Evolutionary conservation across 78 protist species (phyloP).

Genomic region (Chrysochromulina tobinii): DNA sequence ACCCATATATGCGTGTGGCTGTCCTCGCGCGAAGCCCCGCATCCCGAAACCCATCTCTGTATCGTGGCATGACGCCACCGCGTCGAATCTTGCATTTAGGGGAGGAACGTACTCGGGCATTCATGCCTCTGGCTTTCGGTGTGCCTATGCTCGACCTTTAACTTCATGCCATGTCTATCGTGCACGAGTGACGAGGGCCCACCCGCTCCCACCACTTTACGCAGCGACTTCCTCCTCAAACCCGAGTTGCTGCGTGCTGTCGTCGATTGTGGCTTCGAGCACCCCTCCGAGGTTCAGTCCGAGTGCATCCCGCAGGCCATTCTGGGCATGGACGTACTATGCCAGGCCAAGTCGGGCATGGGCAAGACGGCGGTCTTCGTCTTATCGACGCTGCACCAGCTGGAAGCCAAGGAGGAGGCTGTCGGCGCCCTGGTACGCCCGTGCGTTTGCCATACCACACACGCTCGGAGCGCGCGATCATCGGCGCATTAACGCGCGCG

Average conservation of each 20-base stretch:
- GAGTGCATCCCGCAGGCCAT: conserved; percentile 95
- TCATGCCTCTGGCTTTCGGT: conserved; percentile 31
- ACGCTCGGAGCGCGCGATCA: no score
- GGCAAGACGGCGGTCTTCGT: conserved; percentile 99
- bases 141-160: no score
- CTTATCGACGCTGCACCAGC: conserved; percentile 87
- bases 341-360: conserved; percentile 89
- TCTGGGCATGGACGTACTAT: conserved; percentile 91
- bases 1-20: no score
- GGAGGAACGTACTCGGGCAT: conserved; percentile 42
- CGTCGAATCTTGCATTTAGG: background rate
- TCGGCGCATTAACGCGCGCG: no score
- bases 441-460: no score
- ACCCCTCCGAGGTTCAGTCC: conserved; percentile 98
- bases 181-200: no score
- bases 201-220: no score
- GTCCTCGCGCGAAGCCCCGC: no score
- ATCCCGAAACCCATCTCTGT: no score
- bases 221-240: conserved; percentile 91
- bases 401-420: conserved; percentile 35
- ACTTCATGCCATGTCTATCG: no score
- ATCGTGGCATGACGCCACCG: background rate
- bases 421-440: conserved; percentile 57
- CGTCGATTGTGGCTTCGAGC: conserved; percentile 96
- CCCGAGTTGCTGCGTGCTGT: conserved; percentile 94